Percentiles rank a stretch among this genome's conserved stretches.
Conservation (phyloP, 148 eudicot species). For the Arctostaphylos glauca region DNA sequence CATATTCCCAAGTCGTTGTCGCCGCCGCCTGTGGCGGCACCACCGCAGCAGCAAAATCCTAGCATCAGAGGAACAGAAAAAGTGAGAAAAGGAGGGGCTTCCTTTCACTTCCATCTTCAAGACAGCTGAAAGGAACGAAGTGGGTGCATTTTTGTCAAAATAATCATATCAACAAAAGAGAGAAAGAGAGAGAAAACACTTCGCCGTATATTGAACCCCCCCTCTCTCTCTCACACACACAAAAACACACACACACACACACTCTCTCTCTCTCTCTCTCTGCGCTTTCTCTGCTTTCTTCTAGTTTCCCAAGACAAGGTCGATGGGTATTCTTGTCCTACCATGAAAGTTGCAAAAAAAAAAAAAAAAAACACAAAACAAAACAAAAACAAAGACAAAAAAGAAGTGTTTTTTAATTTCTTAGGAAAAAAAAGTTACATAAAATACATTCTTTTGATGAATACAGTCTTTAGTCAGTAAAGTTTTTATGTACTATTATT, state of each 20-base stretch:
- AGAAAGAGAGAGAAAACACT: neutral
- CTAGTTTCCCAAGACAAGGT: neutral
- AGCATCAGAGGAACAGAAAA: neutral
- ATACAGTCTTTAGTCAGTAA: no score
- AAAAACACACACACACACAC: no score
- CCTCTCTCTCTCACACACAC: neutral
- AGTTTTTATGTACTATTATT: no score
- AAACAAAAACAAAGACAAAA: neutral
- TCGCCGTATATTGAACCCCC: neutral
- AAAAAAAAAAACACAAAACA: neutral
- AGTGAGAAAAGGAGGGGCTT: neutral
- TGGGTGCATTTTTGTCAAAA: constrained; percentile 6
- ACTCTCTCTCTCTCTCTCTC: neutral
- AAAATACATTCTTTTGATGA: no score
- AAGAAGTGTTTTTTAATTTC: neutral
- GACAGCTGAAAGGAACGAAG: constrained; percentile 1
- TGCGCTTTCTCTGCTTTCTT: neutral
- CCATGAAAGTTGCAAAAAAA: neutral
- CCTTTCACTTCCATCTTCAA: neutral
- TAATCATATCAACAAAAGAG: neutral
- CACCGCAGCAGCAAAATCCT: neutral
- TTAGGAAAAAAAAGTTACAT: neutral
- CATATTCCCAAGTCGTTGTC: neutral
- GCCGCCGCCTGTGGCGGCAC: neutral
- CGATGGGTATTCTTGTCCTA: constrained; percentile 23